Evolutionary conservation across 225 moss, liverwort and hornwort species (phyloP).

Genomic region (Anthoceros angustus): DNA sequence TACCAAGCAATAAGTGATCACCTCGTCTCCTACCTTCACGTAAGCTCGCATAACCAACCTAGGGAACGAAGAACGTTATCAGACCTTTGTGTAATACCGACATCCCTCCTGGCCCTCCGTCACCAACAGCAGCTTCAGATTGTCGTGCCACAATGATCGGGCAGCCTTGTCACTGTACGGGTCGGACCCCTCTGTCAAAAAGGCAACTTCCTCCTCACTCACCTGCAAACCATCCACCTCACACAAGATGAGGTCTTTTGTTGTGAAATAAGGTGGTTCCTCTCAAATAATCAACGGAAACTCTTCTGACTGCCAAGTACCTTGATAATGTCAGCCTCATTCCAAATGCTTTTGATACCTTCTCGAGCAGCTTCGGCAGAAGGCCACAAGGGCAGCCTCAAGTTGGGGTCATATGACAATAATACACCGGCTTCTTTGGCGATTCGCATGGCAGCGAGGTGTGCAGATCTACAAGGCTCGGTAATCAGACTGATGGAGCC

Average conservation of each 20-base stretch:
- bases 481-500: conserved; percentile 84
- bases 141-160: conserved; percentile 32
- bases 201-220: conserved; percentile 34
- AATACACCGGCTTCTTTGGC: conserved; percentile 57
- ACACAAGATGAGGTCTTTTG: too few species aligned
- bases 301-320: conserved; percentile 8
- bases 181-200: conserved; percentile 42
- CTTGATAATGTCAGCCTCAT: conserved; percentile 49
- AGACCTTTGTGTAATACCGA: conserved; percentile 62
- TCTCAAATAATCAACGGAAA: neutral
- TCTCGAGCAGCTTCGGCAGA: conserved; percentile 53
- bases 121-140: conserved; percentile 52
- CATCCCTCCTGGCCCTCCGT: conserved; percentile 70
- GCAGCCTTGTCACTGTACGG: conserved; percentile 38
- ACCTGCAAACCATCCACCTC: conserved; percentile 11
- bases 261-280: too few species aligned
- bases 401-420: conserved; percentile 73
- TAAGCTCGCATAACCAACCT: neutral
- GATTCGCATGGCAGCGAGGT: conserved; percentile 62
- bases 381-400: conserved; percentile 65
- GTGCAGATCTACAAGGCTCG: conserved; percentile 78
- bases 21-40: neutral
- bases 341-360: conserved; percentile 74
- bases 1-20: neutral
- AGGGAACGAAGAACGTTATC: neutral